Evolutionary conservation across 1,139 yeast genomes (phyloP).

Genomic region (Candida sojae): DNA sequence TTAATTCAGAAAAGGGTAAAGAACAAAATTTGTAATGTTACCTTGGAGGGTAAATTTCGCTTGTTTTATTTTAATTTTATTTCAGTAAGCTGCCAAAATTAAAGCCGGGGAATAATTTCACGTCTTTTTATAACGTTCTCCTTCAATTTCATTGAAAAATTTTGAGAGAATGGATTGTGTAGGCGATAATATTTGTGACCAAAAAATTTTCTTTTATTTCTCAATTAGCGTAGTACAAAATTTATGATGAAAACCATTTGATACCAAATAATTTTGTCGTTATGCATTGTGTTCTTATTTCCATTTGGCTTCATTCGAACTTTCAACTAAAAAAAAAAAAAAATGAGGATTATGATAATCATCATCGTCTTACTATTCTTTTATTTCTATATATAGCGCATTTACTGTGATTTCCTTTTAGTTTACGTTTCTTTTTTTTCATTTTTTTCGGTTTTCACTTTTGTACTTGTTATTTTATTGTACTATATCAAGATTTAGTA

Average conservation of each 20-base stretch:
- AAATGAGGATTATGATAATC: neutral
- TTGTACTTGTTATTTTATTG: too few species aligned
- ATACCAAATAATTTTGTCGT: neutral
- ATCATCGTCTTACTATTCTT: neutral
- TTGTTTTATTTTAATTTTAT: neutral
- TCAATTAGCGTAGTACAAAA: neutral
- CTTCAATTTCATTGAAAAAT: neutral
- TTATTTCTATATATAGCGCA: neutral
- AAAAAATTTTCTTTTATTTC: neutral
- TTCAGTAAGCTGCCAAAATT: conserved; percentile 2
- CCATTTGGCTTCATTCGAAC: neutral
- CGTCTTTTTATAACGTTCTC: conserved; percentile 1
- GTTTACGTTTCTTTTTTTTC: too few species aligned
- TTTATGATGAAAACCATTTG: neutral
- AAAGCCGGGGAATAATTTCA: neutral
- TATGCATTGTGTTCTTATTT: neutral
- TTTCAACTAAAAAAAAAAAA: neutral
- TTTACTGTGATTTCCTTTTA: too few species aligned
- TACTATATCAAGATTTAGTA: too few species aligned
- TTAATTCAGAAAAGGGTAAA: neutral
- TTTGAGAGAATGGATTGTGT: neutral
- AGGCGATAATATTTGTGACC: neutral
- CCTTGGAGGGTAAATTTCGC: neutral
- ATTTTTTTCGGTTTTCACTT: too few species aligned
- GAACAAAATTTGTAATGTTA: neutral